Percentiles rank a stretch among this genome's conserved stretches.
phyloP scores from a whole-genome alignment of 1,284 basidiomycete genomes.

The Pseudomicrostroma phylloplanum region DNA sequence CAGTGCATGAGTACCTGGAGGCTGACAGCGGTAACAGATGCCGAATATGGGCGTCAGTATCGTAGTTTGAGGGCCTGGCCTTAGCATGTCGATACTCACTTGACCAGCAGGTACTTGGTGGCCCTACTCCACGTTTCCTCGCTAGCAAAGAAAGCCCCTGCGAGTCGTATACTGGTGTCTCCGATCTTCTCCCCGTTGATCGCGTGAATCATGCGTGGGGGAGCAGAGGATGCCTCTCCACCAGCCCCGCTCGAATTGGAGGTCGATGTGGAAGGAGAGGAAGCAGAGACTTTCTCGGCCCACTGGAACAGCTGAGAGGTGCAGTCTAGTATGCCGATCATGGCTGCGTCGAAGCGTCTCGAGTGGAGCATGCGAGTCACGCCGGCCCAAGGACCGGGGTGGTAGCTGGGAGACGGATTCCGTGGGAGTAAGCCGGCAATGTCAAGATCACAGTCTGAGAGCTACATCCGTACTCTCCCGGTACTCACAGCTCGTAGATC shows the following conservation, averaged over 20 bases:
- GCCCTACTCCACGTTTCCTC: conserved; percentile 5
- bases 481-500: too few relatives aligned
- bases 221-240: neutral
- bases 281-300: conserved; percentile 51
- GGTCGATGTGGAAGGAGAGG: neutral
- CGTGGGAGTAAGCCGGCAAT: neutral
- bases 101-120: conserved; percentile 4
- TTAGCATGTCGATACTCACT: conserved; percentile 6
- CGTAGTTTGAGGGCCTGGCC: too few relatives aligned
- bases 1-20: conserved; percentile 7
- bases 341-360: conserved; percentile 87
- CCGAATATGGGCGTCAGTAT: neutral
- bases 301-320: conserved; percentile 81
- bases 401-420: neutral
- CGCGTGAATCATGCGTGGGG: conserved; percentile 53
- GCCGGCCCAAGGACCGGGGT: neutral
- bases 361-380: conserved; percentile 66
- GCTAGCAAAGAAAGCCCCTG: neutral
- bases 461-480: too few relatives aligned
- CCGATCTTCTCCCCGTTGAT: conserved; percentile 92
- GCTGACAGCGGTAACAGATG: neutral
- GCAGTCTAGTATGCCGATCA: conserved; percentile 92
- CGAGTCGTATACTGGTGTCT: conserved; percentile 80
- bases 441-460: neutral
- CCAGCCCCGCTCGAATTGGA: neutral